phyloP scores from a whole-genome alignment of 2,329 filamentous ascomycete genomes.

The Salinomyces thailandicus region DNA sequence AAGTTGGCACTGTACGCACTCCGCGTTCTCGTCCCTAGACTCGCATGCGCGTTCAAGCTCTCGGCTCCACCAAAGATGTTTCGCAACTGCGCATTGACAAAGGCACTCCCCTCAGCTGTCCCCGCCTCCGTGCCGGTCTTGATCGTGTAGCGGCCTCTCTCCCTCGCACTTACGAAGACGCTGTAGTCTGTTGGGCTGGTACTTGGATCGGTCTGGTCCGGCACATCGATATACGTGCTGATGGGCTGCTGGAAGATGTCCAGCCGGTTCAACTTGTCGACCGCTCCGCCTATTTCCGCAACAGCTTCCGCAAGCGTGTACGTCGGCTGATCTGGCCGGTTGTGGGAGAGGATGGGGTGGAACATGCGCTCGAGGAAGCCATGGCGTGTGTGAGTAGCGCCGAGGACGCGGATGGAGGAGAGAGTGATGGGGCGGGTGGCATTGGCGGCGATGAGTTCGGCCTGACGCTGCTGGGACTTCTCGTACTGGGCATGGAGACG shows the following conservation, averaged over 20 bases:
- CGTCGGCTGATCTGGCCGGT: conserved; percentile 31
- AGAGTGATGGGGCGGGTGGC: conserved; percentile 79
- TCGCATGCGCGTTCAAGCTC: conserved; percentile 75
- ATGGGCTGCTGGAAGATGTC: conserved; percentile 83
- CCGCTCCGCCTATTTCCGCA: conserved; percentile 56
- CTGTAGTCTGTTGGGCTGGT: conserved; percentile 69
- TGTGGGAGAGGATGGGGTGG: conserved; percentile 61
- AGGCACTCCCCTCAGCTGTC: conserved; percentile 87
- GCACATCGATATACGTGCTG: conserved; percentile 69
- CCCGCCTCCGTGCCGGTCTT: conserved; percentile 93
- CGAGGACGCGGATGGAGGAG: conserved; percentile 72
- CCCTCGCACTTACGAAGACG: conserved; percentile 64
- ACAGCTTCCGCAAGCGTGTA: conserved; percentile 77
- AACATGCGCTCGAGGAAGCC: conserved; percentile 76
- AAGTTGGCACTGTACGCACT: conserved; percentile 85
- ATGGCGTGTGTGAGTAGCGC: conserved; percentile 71
- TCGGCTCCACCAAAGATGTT: conserved; percentile 95
- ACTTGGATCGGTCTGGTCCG: conserved; percentile 56
- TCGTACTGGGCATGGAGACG: conserved; percentile 48
- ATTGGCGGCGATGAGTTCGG: conserved; percentile 65
- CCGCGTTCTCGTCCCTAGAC: conserved; percentile 77
- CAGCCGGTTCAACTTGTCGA: conserved; percentile 66
- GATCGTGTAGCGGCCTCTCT: conserved; percentile 73
- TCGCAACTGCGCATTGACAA: conserved; percentile 73
- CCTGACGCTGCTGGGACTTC: conserved; percentile 53